A percentile compares a stretch with the other conserved stretches of the same genome.
phyloP scores from a whole-genome alignment of 805 yeast genomes.

The Lachancea quebecensis region DNA sequence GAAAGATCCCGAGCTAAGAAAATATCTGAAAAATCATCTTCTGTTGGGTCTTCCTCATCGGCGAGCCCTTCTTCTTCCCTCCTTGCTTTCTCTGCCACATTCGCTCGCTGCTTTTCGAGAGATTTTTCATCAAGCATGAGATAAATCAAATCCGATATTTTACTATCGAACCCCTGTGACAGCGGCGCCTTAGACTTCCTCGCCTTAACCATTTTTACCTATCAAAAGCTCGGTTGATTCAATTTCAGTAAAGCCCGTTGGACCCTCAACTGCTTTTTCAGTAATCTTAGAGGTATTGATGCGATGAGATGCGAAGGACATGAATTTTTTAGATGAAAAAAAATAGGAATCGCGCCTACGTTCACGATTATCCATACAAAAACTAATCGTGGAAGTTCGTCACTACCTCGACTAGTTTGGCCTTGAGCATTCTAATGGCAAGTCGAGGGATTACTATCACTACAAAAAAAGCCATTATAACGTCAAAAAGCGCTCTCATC shows the following conservation, averaged over 20 bases:
- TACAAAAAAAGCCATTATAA: slow-evolving; percentile 19
- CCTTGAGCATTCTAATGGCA: slow-evolving; percentile 1
- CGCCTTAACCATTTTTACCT: slow-evolving; percentile 30
- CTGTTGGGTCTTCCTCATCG: slow-evolving; percentile 11
- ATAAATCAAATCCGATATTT: slow-evolving; percentile 49
- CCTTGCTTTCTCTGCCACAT: slow-evolving; percentile 16
- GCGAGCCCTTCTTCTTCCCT: slow-evolving; percentile 10
- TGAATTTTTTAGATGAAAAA: background rate
- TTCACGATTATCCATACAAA: no score
- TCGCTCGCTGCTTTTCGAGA: slow-evolving; percentile 33
- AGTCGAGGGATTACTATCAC: slow-evolving; percentile 6
- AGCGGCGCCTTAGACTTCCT: slow-evolving; percentile 23
- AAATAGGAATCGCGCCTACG: background rate
- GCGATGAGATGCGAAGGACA: slow-evolving; percentile 1
- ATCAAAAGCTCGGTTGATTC: no score
- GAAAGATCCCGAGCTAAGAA: slow-evolving; percentile 53
- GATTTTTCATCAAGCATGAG: slow-evolving; percentile 55
- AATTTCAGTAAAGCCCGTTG: no score
- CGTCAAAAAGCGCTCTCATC: slow-evolving; percentile 13
- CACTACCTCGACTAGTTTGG: background rate
- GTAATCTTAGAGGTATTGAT: background rate
- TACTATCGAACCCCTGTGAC: slow-evolving; percentile 43
- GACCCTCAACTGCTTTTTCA: no score
- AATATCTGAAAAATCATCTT: slow-evolving; percentile 28
- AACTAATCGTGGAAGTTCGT: no score